Percentiles rank a stretch among this genome's conserved stretches.
These are phyloP conservation scores for Tausonia pullulans DNA, from an alignment of 1,284 basidiomycete genomes.

Conservation along the genomic window DNA sequence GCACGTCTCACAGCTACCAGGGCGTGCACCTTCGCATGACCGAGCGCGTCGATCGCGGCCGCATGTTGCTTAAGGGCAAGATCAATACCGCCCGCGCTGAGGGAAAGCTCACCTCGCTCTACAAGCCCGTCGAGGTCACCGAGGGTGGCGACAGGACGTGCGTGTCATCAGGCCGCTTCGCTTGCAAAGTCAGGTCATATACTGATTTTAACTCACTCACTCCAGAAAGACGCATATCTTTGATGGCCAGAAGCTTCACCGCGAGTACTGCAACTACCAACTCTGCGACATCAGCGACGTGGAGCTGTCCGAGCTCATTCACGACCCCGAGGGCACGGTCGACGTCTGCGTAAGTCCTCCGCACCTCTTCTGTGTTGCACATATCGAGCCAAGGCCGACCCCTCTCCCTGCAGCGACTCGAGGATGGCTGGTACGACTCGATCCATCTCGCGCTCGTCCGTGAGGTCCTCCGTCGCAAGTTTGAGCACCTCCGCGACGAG, in stretches of 20 bases:
- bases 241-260: constrained; percentile 66
- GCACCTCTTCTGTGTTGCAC: neutral
- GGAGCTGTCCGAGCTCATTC: constrained; percentile 65
- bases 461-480: constrained; percentile 20
- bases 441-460: constrained; percentile 19
- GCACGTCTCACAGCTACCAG: constrained; percentile 45
- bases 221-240: constrained; percentile 63
- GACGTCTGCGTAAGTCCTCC: constrained; percentile 44
- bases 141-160: constrained; percentile 8
- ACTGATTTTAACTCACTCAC: neutral
- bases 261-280: constrained; percentile 81
- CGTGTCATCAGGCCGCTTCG: neutral
- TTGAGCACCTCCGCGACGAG: constrained; percentile 16
- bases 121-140: constrained; percentile 3
- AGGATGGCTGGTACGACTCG: constrained; percentile 20
- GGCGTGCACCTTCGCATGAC: constrained; percentile 59
- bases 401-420: neutral
- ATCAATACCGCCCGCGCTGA: constrained; percentile 14
- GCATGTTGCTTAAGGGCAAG: no score
- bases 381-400: no score
- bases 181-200: neutral
- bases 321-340: constrained; percentile 54
- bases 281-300: constrained; percentile 82
- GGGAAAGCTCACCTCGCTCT: neutral
- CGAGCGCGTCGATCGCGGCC: constrained; percentile 16